phyloP scores from a whole-genome alignment of 257 asterid genomes.

The Misopates orontium region DNA sequence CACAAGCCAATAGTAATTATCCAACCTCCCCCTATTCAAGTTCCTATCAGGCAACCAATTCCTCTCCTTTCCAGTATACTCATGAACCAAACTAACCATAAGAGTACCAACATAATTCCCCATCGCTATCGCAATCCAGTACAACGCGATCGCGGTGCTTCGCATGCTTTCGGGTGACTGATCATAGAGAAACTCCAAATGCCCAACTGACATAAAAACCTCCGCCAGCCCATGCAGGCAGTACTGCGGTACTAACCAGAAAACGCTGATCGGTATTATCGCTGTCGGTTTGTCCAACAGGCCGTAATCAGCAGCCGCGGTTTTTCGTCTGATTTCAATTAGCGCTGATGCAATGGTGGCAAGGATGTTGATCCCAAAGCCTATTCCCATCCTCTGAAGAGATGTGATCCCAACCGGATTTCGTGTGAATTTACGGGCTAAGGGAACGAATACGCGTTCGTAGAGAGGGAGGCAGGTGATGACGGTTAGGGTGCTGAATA shows the following conservation, averaged over 20 bases:
- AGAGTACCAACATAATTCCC: slow-evolving; percentile 66
- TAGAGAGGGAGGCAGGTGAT: slow-evolving; percentile 48
- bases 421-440: slow-evolving; percentile 46
- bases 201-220: slow-evolving; percentile 67
- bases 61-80: slow-evolving; percentile 39
- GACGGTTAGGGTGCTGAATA: slow-evolving; percentile 66
- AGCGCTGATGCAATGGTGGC: slow-evolving; percentile 57
- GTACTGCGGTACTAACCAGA: slow-evolving; percentile 78
- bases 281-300: slow-evolving; percentile 53
- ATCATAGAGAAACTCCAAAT: slow-evolving; percentile 70
- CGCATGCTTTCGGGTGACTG: slow-evolving; percentile 92
- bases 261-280: slow-evolving; percentile 66
- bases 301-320: slow-evolving; percentile 42
- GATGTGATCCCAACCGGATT: slow-evolving; percentile 63
- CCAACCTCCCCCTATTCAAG: slow-evolving; percentile 64
- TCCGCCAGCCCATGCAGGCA: slow-evolving; percentile 69
- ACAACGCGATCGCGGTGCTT: slow-evolving; percentile 68
- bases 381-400: slow-evolving; percentile 80
- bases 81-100: slow-evolving; percentile 57
- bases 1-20: slow-evolving; percentile 65
- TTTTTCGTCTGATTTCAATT: slow-evolving; percentile 64
- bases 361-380: slow-evolving; percentile 49
- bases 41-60: slow-evolving; percentile 82
- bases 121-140: slow-evolving; percentile 53
- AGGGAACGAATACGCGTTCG: slow-evolving; percentile 72